A percentile compares a stretch with the other conserved stretches of the same genome.
phyloP scores from a whole-genome alignment of 176 grass and related monocot genomes.

The Dendrocalamus sinicus region DNA sequence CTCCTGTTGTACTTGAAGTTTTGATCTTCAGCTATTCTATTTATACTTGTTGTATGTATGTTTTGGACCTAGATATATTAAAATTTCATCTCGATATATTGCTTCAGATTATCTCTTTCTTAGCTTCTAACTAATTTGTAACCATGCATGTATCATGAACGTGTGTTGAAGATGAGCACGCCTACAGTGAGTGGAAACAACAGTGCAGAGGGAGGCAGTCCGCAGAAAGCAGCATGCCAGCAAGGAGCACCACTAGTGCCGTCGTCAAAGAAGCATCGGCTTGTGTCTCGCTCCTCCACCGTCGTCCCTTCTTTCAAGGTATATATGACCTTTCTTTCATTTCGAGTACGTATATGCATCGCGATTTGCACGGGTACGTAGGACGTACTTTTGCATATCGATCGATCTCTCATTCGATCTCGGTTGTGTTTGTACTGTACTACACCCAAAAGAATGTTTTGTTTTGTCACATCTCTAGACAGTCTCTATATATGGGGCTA shows the following conservation, averaged over 20 bases:
- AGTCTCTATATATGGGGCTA: not conserved
- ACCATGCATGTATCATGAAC: too few relatives aligned
- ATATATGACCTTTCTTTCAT: not conserved
- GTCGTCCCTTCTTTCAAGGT: conserved; percentile 82
- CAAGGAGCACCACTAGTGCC: too few relatives aligned
- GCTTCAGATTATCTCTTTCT: too few relatives aligned
- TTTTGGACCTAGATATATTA: not conserved
- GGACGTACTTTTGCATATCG: not conserved
- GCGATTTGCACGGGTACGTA: not conserved
- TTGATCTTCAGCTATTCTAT: too few relatives aligned
- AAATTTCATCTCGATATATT: not conserved
- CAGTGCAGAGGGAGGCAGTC: not conserved
- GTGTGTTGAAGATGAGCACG: not conserved
- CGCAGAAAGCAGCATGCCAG: not conserved
- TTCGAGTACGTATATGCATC: not conserved
- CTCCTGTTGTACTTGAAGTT: too few relatives aligned
- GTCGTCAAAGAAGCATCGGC: conserved; percentile 47
- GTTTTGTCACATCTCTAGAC: not conserved
- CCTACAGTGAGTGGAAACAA: not conserved
- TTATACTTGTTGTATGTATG: not conserved
- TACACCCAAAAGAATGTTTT: conserved; percentile 20
- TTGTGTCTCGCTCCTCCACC: conserved; percentile 50
- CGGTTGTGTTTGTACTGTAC: not conserved
- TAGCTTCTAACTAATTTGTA: not conserved
- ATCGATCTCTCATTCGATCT: not conserved